Base-by-base conservation (phyloP, 805 yeast genomes). In the Sugiyamaella marilandica region DNA sequence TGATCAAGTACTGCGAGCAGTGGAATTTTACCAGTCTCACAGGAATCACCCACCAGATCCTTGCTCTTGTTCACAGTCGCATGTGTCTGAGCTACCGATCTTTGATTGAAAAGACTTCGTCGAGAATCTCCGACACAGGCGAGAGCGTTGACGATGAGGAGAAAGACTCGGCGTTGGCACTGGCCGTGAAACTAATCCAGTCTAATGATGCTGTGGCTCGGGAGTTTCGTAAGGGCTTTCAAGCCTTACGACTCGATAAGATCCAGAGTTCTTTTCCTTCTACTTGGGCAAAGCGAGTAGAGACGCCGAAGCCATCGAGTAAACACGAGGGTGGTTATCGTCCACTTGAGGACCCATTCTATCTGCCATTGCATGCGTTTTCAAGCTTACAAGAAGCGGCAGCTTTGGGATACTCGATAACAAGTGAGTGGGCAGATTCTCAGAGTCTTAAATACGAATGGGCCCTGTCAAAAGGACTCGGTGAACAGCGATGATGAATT, bases 301-400 rank as follows among this genome's bases (percentile, higher is more conserved):
- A 11, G n/a, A 24, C 47, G 9, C 54, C 56, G 1, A 45, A 36
- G 36, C 59, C 62, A 7, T 48, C 47, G 2, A 41, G 59, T 18
- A 58, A 55, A 21, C 62, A 58, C 21, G 66, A 60, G 31, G 64
- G 65, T 1, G 62, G 59, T 33, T 61, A 62, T 21, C 61, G 70
- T 26, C 76, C 76, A 2, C 44, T 60, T 19, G 60, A 59, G 35
- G 74, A 73, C 52, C 62, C 50, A 29, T 70, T 43, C 53, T 62
- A 55, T 34, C 56, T 73, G 41, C 76, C 76, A 1, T 58, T 73
- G 32, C 74, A 70, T 43, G 63, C 61, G 29, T 68, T 60, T 53
- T 65, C 74, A 5, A 57, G 70, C 4, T 50, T 72, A 9, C 70
- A 70, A 41, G 77, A 73, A 48, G 74, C 68, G 0, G 72, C 75